Evolutionary conservation across 1,139 yeast genomes (phyloP), one percentile per base, ranked within the genome.

Genomic region (Kurtzmaniella quercitrusa): DNA sequence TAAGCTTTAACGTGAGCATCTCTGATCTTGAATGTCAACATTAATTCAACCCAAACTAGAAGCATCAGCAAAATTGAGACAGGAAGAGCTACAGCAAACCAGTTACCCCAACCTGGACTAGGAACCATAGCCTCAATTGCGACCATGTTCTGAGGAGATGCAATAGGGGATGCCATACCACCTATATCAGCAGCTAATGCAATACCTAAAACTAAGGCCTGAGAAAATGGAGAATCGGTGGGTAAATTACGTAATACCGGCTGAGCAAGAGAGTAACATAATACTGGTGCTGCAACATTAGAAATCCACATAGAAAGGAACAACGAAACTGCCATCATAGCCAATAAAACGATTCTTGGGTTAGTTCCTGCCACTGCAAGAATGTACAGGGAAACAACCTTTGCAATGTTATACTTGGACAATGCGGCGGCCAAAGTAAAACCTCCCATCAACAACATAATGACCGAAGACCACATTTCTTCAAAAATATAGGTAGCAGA

Each of bases 151-250:
- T 91, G 98, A 3, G 98, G 98, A 8, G 96, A 87, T 1, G 97
- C 89, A 58, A 91, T 91, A 10, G 98, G 98, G 2, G 96, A 88
- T 0, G 95, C 85, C 95, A 90, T 90, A 55, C 98, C 98, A 23
- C 96, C 97, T 46, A 91, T 73, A 59, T 91, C 89, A 3, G 96
- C 85, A 2, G 97, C 94, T 45, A 91, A 68, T 0, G 97, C 97
- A 54, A 91, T 85, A 43, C 97, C 97, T 42, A 91, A 68, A 39
- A 91, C 86, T 54, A 91, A 70, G 2, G 95, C 91, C 59, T 87
- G 83, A 10, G 90, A 87, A 58, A 88, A 88, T 4, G 81, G 77
- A 10, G 91, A 83, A 5, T 81, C 81, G 39, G 86, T 81, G 16
- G 96, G 95, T 38, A 90, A 66, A 0, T 94, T 85, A 54, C 95